A percentile compares a stretch with the other conserved stretches of the same genome.
Evolutionary conservation across 148 eudicot genomes (phyloP).

Genomic region (Rhododendron henanense): DNA sequence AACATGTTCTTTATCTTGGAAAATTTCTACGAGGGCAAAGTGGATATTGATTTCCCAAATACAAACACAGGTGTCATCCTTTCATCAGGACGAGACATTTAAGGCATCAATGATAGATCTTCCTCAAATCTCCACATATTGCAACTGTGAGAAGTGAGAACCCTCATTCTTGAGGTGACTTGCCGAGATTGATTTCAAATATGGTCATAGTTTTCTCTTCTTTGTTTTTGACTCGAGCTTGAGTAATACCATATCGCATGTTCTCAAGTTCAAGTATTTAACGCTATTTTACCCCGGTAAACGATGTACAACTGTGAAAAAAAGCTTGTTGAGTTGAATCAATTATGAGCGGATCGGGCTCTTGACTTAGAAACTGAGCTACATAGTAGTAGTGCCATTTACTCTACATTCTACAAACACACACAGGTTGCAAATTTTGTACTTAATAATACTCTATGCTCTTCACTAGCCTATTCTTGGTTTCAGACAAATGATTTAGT

Average conservation of each 20-base stretch:
- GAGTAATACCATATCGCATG: neutral
- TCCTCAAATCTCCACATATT: neutral
- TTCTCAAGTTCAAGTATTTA: neutral
- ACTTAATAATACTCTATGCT: neutral
- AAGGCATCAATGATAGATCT: neutral
- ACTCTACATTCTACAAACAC: no score
- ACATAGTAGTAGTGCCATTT: neutral
- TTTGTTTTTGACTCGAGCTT: neutral
- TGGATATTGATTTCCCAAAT: neutral
- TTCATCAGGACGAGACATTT: neutral
- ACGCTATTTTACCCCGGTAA: neutral
- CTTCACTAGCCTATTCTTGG: neutral
- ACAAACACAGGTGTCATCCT: neutral
- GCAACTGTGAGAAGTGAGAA: neutral
- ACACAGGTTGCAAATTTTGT: neutral
- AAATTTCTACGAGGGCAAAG: neutral
- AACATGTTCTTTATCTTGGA: neutral
- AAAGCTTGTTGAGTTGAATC: constrained; percentile 1
- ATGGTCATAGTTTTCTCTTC: neutral
- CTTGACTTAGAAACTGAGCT: neutral
- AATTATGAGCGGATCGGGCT: neutral
- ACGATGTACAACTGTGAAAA: neutral
- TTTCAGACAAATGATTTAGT: neutral
- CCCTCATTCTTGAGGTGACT: neutral
- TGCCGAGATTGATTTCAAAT: neutral